phyloP scores from a whole-genome alignment of 495 filamentous ascomycete genomes.

The Penicillium macrosclerotiorum region DNA sequence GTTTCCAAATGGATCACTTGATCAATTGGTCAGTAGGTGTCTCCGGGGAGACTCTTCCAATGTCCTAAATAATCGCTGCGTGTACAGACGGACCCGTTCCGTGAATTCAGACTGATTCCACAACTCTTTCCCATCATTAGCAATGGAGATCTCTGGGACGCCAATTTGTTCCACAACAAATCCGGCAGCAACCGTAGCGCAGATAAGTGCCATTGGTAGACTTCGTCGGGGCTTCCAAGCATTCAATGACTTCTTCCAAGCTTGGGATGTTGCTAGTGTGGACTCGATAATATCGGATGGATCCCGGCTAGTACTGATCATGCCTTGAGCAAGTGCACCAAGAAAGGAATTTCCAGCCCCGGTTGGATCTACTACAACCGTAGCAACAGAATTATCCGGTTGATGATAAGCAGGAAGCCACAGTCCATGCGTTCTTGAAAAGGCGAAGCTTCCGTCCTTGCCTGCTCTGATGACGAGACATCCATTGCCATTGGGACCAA shows the following conservation, averaged over 20 bases:
- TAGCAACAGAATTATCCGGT: slow-evolving; percentile 26
- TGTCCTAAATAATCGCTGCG: slow-evolving; percentile 46
- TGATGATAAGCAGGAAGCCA: slow-evolving; percentile 60
- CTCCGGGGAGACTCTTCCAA: slow-evolving; percentile 45
- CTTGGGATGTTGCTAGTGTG: slow-evolving; percentile 28
- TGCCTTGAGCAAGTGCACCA: slow-evolving; percentile 74
- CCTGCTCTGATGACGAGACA: slow-evolving; percentile 55
- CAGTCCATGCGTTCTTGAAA: slow-evolving; percentile 32
- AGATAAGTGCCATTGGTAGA: slow-evolving; percentile 68
- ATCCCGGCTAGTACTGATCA: slow-evolving; percentile 56
- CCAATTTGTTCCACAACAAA: slow-evolving; percentile 95
- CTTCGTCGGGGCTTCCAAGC: slow-evolving; percentile 33
- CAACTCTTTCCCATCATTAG: slow-evolving; percentile 57
- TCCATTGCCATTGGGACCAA: slow-evolving; percentile 44
- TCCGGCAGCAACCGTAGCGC: slow-evolving; percentile 83
- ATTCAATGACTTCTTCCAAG: slow-evolving; percentile 30
- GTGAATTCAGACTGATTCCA: slow-evolving; percentile 72
- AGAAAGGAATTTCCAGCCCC: slow-evolving; percentile 96
- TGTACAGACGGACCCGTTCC: slow-evolving; percentile 53
- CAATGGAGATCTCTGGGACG: slow-evolving; percentile 59
- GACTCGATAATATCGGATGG: slow-evolving; percentile 35
- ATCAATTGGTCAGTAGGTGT: slow-evolving; percentile 46
- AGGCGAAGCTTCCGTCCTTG: slow-evolving; percentile 58
- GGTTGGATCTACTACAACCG: slow-evolving; percentile 80
- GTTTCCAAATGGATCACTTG: slow-evolving; percentile 36